Conservation (phyloP, 75 land plant species). For the Pinus taeda region DNA sequence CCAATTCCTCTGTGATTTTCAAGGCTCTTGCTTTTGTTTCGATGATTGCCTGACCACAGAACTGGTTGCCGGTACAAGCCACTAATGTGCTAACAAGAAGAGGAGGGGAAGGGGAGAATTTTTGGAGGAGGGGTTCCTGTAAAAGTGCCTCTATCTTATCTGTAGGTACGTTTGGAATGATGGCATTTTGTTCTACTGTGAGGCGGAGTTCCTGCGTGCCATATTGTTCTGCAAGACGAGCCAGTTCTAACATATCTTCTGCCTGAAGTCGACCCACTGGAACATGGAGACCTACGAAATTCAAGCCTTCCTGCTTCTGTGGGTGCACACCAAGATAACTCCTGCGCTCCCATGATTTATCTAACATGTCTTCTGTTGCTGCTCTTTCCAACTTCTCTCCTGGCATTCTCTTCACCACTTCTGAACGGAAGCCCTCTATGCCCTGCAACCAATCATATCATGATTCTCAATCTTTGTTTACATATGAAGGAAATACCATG, state of each 20-base stretch:
- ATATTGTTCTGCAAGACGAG: constrained; percentile 86
- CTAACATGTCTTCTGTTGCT: constrained; percentile 63
- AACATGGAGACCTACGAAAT: constrained; percentile 83
- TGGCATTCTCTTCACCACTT: constrained; percentile 88
- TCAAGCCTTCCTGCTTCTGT: constrained; percentile 86
- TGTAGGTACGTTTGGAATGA: constrained; percentile 77
- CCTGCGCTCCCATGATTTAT: constrained; percentile 76
- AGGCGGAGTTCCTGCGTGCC: constrained; percentile 89
- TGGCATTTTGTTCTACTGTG: constrained; percentile 95
- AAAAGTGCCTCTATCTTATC: constrained; percentile 52
- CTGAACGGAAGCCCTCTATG: constrained; percentile 79
- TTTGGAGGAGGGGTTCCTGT: constrained; percentile 45
- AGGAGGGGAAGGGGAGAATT: constrained; percentile 67
- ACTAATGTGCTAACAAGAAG: constrained; percentile 71
- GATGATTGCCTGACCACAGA: constrained; percentile 96
- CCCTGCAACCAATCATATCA: constrained; percentile 51
- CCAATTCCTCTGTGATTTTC: constrained; percentile 78
- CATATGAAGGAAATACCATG: no score
- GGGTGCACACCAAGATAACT: constrained; percentile 87
- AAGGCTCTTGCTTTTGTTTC: constrained; percentile 94
- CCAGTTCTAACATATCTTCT: constrained; percentile 87
- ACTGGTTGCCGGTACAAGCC: constrained; percentile 98
- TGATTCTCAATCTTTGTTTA: no score
- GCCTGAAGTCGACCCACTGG: constrained; percentile 97
- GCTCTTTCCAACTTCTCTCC: constrained; percentile 44